Evolutionary conservation across 2,329 filamentous ascomycete species (phyloP).

Genomic region (Aspergillus persii): DNA sequence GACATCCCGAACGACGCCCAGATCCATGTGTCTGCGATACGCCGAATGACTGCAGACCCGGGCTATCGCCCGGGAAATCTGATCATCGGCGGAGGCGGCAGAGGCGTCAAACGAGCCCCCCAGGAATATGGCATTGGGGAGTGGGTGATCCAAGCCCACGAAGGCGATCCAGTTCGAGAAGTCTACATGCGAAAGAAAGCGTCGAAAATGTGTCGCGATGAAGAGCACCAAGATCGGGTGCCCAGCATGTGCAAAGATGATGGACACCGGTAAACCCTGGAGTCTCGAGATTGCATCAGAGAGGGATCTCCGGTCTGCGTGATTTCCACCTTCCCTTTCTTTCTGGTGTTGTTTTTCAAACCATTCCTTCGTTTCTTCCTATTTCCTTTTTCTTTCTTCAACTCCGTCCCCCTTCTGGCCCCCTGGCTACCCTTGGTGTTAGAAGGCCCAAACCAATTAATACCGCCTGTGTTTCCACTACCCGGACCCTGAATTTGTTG

Average conservation of each 20-base stretch:
- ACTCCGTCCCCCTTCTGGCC: background rate
- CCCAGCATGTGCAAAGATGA: conserved; percentile 30
- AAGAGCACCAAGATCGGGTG: conserved; percentile 37
- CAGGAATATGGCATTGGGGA: conserved; percentile 65
- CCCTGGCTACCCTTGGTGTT: background rate
- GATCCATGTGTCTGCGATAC: conserved; percentile 72
- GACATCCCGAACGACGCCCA: conserved; percentile 70
- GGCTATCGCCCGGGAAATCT: conserved; percentile 74
- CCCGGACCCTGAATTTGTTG: background rate
- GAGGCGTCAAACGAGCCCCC: conserved; percentile 64
- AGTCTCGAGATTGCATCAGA: background rate
- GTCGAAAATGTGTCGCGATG: conserved; percentile 30
- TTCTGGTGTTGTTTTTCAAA: background rate
- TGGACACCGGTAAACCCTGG: conserved; percentile 7
- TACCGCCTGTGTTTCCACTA: background rate
- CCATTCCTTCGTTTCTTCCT: background rate
- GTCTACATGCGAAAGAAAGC: conserved; percentile 55
- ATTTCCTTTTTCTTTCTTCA: background rate
- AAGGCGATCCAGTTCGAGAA: conserved; percentile 68
- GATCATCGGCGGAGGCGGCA: conserved; percentile 74
- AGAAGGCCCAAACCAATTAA: background rate
- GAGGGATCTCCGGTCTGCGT: background rate
- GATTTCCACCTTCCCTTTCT: background rate
- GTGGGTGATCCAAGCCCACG: conserved; percentile 65
- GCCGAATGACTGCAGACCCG: conserved; percentile 63